Base-by-base conservation (phyloP, 2,329 filamentous ascomycete species). In the Ceratocystis cubensis region DNA sequence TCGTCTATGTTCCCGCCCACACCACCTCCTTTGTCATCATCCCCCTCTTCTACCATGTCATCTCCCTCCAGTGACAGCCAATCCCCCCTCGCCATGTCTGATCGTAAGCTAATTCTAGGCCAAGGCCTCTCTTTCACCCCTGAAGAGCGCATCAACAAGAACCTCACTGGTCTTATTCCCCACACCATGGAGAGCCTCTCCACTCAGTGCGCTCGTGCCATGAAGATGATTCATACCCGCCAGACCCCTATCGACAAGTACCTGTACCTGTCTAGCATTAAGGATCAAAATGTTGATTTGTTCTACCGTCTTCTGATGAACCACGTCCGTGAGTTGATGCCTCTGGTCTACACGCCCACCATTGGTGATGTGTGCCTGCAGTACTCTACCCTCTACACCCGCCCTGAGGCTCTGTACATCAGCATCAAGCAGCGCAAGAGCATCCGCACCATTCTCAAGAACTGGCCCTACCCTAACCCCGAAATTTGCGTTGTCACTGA, bases 401-500 rank as follows among this genome's bases (percentile, higher is more conserved):
- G 92, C 71, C 92, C 94, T 25, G 94, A 97, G 81, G 91, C 88
- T 70, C 84, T 97, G 77, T 99, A 97, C 80, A 89, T 99, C 70
- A 96, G 92, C 69, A 96, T 90, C 78, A 89, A 91, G 77, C 93
- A 99, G 80, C 87, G 89, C 70, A 94, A 92, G 74, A 91, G 93
- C 69, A 89, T 97, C 70, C 85, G 86, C 72, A 87, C 88, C 59
- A 92, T 97, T 75, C 86, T 97, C 71, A 81, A 86, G 74, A 97
- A 97, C 77, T 99, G 94, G 94, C 91, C 91, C 33, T 88, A 94
- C 75, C 78, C 82, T 70, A 85, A 91, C 70, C 93, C 96, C 41
- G 91, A 96, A 76, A 99, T 99, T 74, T 96, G 91, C 73, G 92
- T 96, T 75, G 87, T 99, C 72, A 97, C 94, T 17, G 94, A 99